Base-by-base conservation (phyloP, 208 protist species). In the Blastocrithidia nonstop region DNA sequence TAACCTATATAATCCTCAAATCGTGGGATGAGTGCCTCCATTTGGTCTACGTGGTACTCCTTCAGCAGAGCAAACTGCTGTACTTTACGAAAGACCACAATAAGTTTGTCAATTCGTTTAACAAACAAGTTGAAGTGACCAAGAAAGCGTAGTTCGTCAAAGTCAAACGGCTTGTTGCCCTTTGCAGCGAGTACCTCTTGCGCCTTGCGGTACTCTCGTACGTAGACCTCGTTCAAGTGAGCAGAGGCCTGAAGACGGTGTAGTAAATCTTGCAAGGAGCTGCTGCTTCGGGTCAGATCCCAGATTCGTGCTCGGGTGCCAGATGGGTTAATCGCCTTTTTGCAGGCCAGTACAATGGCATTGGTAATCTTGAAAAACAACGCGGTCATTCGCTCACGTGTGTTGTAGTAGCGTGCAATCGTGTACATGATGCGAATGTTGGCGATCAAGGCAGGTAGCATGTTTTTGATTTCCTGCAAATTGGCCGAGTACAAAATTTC, bases 341-440 rank as follows among this genome's bases (percentile, higher is more conserved):
- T 95, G 71, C 95, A 98, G 28, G 78, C 71, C 20, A 82, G 44
- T 45, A 98, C 95, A 41, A 98, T 91, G 61, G 94, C 88, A 60
- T 97, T 97, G 5, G 91, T 98, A 45, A 99, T 95, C 61, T 97
- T 97, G 57, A 95, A 93, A 50, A 99, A 94, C 13, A 99, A 76
- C 26, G 75, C 77, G 28, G 93, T 98, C 92, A 99, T 97, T 50
- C 85, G 87, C 54, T 87, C 79, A 16, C 65, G 71, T 15, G 75
- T 94, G 28, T 82, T 81, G 78, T 98, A 98, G 70, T 98, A 97
- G 38, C 93, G 74, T 11, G 96, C 86, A 53, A 98, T 93, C 21
- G 81, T 90, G 73, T 95, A 91, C 73, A 98, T 96, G 88, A 98
- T 98, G 38, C 91, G 87, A 49, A 98, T 86, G 54, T 96, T 95